A percentile compares a stretch with the other conserved stretches of the same genome.
phyloP scores from a whole-genome alignment of 2,329 filamentous ascomycete species.

The Trichoderma harzianum region DNA sequence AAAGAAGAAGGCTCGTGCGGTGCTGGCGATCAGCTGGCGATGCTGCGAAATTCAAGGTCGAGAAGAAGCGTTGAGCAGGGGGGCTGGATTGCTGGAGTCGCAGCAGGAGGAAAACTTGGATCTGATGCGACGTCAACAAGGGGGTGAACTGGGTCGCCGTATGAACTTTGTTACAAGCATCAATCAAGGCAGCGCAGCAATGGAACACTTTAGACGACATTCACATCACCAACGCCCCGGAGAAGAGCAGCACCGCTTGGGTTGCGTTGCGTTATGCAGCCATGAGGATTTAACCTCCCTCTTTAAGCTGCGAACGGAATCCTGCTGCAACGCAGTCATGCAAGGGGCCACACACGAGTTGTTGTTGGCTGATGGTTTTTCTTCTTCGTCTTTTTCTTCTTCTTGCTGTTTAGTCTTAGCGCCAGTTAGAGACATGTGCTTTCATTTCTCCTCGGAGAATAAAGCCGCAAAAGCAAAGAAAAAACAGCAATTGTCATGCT shows the following conservation, averaged over 20 bases:
- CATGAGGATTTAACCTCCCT: not conserved
- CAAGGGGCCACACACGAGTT: not conserved
- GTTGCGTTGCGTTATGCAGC: not conserved
- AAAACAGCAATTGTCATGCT: not conserved
- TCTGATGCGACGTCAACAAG: slow-evolving; percentile 3
- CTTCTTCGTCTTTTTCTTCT: not conserved
- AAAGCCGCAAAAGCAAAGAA: not conserved
- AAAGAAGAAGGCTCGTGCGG: not conserved
- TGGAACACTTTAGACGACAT: not conserved
- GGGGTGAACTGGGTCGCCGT: not conserved
- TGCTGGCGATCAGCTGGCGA: not conserved
- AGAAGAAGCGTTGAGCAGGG: not conserved
- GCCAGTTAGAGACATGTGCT: not conserved
- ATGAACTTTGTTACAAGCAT: not conserved
- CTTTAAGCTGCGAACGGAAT: not conserved
- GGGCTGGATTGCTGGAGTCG: not conserved
- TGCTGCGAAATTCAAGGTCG: not conserved
- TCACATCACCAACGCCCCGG: not conserved
- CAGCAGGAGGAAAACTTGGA: not conserved
- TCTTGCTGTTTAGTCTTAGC: not conserved
- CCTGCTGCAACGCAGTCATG: not conserved
- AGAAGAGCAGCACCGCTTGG: not conserved
- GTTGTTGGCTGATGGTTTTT: not conserved
- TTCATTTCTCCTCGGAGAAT: slow-evolving; percentile 1
- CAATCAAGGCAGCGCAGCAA: not conserved